These are phyloP conservation scores for Monosporozyma yasuniensis DNA, from an alignment of 805 yeast species.

Conservation along the genomic window DNA sequence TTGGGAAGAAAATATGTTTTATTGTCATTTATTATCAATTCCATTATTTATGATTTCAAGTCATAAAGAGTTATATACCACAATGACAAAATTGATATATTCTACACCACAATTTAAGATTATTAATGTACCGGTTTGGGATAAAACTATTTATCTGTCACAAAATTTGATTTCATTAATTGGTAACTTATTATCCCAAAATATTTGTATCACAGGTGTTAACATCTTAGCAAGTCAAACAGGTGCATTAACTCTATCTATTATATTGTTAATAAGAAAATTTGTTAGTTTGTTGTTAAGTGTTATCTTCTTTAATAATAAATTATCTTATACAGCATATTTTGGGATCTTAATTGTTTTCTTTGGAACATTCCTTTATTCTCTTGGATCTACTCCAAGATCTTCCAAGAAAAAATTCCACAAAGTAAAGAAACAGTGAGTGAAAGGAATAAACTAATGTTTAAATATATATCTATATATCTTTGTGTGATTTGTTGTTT, in stretches of 20 bases:
- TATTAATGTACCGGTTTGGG: background rate
- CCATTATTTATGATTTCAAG: constrained; percentile 41
- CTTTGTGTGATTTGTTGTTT: too few relatives aligned
- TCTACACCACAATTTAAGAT: background rate
- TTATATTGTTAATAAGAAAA: constrained; percentile 53
- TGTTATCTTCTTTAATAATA: constrained; percentile 42
- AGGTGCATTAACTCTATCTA: constrained; percentile 54
- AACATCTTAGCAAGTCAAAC: constrained; percentile 49
- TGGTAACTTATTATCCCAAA: constrained; percentile 45
- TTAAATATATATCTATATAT: too few relatives aligned
- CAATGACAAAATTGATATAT: constrained; percentile 25
- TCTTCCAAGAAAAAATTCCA: background rate
- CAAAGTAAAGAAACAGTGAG: background rate
- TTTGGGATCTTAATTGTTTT: constrained; percentile 47
- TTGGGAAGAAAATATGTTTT: constrained; percentile 62
- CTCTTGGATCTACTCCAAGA: constrained; percentile 12
- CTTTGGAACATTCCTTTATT: constrained; percentile 45
- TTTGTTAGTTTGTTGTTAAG: constrained; percentile 52
- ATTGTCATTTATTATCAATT: constrained; percentile 46
- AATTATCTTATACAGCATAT: constrained; percentile 31
- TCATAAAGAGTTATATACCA: constrained; percentile 20
- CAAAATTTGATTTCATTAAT: constrained; percentile 25
- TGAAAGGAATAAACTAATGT: too few relatives aligned
- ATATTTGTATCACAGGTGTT: constrained; percentile 60
- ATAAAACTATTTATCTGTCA: constrained; percentile 4